Evolutionary conservation across 208 protist species (phyloP).

Genomic region (Trypanosoma grayi): DNA sequence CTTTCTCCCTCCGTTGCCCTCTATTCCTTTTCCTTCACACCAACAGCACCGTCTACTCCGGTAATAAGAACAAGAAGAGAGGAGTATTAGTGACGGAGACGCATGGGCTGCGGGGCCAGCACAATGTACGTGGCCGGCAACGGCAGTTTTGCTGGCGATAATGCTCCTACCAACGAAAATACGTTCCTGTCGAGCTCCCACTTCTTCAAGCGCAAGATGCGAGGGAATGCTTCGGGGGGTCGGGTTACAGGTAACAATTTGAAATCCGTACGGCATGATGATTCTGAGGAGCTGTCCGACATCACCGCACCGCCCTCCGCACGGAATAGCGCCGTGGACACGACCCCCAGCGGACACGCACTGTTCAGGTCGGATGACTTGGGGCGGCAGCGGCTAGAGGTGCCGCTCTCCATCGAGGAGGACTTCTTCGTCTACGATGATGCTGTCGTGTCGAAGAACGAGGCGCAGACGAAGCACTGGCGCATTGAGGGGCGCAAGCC

Average conservation of each 20-base stretch:
- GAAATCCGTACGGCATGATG: too few relatives aligned
- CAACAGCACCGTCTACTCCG: not conserved
- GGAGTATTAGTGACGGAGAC: not conserved
- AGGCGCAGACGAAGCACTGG: conserved; percentile 71
- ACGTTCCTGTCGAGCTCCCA: not conserved
- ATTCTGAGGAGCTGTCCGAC: conserved; percentile 38
- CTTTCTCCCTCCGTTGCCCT: not conserved
- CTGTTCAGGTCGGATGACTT: conserved; percentile 50
- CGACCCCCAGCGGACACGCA: not conserved
- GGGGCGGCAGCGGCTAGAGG: conserved; percentile 73
- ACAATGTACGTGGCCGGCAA: not conserved
- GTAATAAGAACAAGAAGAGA: not conserved
- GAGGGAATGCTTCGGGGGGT: too few relatives aligned
- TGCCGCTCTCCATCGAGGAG: conserved; percentile 49
- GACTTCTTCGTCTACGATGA: conserved; percentile 87
- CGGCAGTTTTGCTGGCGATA: not conserved
- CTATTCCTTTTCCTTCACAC: not conserved
- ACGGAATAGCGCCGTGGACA: not conserved
- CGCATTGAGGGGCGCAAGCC: conserved; percentile 60
- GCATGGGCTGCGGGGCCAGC: not conserved
- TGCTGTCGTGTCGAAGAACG: conserved; percentile 73
- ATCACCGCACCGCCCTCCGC: conserved; percentile 27
- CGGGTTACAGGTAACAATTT: too few relatives aligned
- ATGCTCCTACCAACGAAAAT: not conserved
- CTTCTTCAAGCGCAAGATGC: too few relatives aligned